Conservation (phyloP, 208 protist genomes). For the Trypanosoma rangeli region DNA sequence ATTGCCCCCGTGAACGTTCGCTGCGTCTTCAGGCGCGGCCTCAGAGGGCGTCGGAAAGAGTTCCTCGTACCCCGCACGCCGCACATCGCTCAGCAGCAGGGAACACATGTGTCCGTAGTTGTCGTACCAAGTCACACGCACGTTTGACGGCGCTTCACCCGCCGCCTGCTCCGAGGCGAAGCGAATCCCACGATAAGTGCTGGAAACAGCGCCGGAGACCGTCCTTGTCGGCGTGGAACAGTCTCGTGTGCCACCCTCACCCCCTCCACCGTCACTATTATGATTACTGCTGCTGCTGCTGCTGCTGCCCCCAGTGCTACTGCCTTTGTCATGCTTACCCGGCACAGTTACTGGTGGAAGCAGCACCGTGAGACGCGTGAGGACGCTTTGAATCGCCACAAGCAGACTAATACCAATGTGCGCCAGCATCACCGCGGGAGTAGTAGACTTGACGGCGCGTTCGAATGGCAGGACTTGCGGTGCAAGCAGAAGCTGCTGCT, state of each 20-base stretch:
- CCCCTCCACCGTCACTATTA: neutral
- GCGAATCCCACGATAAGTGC: neutral
- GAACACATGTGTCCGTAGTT: constrained; percentile 25
- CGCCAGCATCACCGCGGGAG: constrained; percentile 35
- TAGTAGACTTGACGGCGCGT: neutral
- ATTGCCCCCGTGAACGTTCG: neutral
- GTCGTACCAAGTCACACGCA: constrained; percentile 29
- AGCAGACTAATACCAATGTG: constrained; percentile 74
- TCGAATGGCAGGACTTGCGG: constrained; percentile 28
- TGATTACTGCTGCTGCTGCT: neutral
- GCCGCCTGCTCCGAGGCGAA: constrained; percentile 2
- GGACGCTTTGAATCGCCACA: constrained; percentile 36
- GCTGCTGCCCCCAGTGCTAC: neutral
- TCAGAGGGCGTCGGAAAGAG: constrained; percentile 38
- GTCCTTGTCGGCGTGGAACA: neutral
- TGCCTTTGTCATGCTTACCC: neutral
- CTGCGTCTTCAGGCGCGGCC: neutral
- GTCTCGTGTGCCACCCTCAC: neutral
- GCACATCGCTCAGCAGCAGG: constrained; percentile 32
- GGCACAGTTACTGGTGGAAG: constrained; percentile 6
- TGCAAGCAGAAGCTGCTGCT: neutral
- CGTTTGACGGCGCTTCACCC: constrained; percentile 12
- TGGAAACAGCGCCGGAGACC: neutral
- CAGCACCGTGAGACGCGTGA: constrained; percentile 30
- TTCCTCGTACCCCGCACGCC: constrained; percentile 33